Evolutionary conservation across 2,329 filamentous ascomycete genomes (phyloP), one percentile per base, ranked within the genome.

Genomic region (Venturia oleaginea): DNA sequence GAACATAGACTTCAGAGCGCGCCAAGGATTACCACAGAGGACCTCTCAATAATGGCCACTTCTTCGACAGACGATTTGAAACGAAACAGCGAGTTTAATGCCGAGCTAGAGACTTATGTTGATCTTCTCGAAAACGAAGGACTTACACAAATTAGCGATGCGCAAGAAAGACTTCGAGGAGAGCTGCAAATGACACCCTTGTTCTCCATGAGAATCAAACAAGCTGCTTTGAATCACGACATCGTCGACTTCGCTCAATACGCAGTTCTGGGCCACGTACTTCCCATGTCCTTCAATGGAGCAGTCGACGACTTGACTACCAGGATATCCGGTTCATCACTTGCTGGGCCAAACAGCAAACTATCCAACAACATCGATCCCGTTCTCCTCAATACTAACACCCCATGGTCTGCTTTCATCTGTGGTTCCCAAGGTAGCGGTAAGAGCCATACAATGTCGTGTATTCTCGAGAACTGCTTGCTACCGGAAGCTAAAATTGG

Each of bases 361-460:
- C 19, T 11, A 46, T 8, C 11, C 43, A 46, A 24, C 10, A 27
- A 32, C 4, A 40, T 42, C 19, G 43, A 63, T 60, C 71, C 72
- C 0, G 67, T 84, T 1, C 76, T 81, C 30, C 69, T 82, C 24
- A 86, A 86, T 67, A 80, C 80, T 0, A 79, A 83, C 30, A 76
- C 78, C 0, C 84, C 85, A 0, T 84, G 79, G 67, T 86, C 83
- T 0, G 76, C 79, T 0, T 87, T 87, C 69, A 83, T 88, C 22
- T 88, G 85, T 66, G 85, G 85, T 1, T 81, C 81, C 1, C 84
- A 87, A 68, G 85, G 85, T 0, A 83, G 80, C 48, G 85, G 85
- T 0, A 87, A 87, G 68, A 83, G 80, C 24, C 83, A 87, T 65
- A 86, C 84, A 0, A 73, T 86, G 2, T 81, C 82, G 0, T 84